phyloP scores from a whole-genome alignment of 495 filamentous ascomycete species.

The Polyplosphaeria fusca region DNA sequence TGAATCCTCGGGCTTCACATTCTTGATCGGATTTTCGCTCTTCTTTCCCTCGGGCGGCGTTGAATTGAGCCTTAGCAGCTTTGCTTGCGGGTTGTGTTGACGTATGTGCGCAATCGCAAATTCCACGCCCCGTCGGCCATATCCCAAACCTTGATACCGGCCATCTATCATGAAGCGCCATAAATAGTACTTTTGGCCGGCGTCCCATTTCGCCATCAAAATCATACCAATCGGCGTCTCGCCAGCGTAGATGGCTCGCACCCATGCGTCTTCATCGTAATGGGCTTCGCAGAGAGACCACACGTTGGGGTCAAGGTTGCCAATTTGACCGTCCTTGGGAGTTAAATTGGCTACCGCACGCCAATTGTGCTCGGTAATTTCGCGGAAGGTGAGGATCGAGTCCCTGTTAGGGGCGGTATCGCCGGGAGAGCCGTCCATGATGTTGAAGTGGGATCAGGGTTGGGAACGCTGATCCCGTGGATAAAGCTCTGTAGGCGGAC shows the following conservation, averaged over 20 bases:
- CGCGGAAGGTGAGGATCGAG: constrained; percentile 1
- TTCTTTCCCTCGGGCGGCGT: too few species aligned
- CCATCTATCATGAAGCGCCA: constrained; percentile 1
- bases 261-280: neutral
- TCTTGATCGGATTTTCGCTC: too few species aligned
- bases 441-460: too few species aligned
- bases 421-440: too few species aligned
- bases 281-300: constrained; percentile 1
- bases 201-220: neutral
- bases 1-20: too few species aligned
- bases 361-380: constrained; percentile 2
- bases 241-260: constrained; percentile 2
- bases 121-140: too few species aligned
- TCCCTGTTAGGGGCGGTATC: too few species aligned
- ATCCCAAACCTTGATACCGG: constrained; percentile 1
- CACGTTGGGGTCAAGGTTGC: constrained; percentile 4
- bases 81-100: too few species aligned
- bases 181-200: neutral
- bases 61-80: too few species aligned
- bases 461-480: too few species aligned
- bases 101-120: too few species aligned
- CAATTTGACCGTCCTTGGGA: neutral
- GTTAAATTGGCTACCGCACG: neutral
- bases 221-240: neutral
- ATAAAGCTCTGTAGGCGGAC: too few species aligned